Conservation (phyloP, 306 rosid species). For the Prunus kanzakura region DNA sequence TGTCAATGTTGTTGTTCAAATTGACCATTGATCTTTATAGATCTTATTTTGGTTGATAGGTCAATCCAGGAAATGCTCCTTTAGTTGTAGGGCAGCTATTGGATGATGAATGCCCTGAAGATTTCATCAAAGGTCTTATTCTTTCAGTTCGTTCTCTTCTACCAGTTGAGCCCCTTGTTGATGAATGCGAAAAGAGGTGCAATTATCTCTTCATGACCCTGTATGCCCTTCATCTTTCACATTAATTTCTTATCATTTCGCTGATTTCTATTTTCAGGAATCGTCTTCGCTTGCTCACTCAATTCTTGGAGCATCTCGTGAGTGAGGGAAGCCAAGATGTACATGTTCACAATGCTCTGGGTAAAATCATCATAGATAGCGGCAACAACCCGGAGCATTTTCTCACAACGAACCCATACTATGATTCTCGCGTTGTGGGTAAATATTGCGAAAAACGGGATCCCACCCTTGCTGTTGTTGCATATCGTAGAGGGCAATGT, state of each 20-base stretch:
- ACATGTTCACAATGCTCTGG: slow-evolving; percentile 97
- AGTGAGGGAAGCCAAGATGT: slow-evolving; percentile 99
- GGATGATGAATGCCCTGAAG: slow-evolving; percentile 99
- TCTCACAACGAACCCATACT: slow-evolving; percentile 96
- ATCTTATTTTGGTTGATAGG: slow-evolving; percentile 46
- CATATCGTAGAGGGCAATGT: slow-evolving; percentile 93
- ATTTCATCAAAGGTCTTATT: slow-evolving; percentile 93
- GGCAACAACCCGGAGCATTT: slow-evolving; percentile 98
- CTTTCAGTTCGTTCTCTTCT: slow-evolving; percentile 96
- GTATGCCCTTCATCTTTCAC: slow-evolving; percentile 2
- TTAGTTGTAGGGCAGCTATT: slow-evolving; percentile 96
- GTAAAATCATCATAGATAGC: slow-evolving; percentile 95
- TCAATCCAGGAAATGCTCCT: slow-evolving; percentile 97
- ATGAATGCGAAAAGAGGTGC: slow-evolving; percentile 93
- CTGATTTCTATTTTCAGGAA: slow-evolving; percentile 55
- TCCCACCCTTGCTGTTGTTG: slow-evolving; percentile 97
- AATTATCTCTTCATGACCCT: slow-evolving; percentile 6
- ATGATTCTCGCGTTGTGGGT: slow-evolving; percentile 98
- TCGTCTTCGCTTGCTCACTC: slow-evolving; percentile 87
- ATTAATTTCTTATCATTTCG: slow-evolving; percentile 19
- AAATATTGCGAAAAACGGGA: slow-evolving; percentile 97
- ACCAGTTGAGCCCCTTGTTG: slow-evolving; percentile 97
- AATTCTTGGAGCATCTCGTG: slow-evolving; percentile 97
- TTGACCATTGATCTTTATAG: not conserved
- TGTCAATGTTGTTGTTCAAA: not conserved